phyloP scores from a whole-genome alignment of 75 land plant genomes.

The Ceratopteris richardii region DNA sequence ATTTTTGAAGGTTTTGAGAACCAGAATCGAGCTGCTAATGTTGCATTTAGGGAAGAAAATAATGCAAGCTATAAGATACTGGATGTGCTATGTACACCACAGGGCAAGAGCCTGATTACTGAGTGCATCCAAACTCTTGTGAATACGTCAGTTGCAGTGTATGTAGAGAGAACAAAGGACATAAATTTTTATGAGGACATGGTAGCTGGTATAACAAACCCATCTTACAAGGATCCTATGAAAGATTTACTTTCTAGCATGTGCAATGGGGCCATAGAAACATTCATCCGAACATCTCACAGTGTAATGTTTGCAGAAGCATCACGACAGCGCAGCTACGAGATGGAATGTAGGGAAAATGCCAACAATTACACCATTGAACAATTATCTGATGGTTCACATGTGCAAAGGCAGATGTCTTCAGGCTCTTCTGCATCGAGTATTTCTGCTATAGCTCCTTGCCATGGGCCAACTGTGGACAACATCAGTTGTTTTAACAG shows the following conservation, averaged over 20 bases:
- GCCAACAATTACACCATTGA: no score
- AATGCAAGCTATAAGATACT: constrained; percentile 7
- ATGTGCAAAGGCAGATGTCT: no score
- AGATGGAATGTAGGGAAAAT: no score
- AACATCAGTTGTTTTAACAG: no score
- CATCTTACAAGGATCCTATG: constrained; percentile 46
- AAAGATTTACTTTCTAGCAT: constrained; percentile 66
- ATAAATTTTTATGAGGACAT: constrained; percentile 70
- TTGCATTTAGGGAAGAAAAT: no score
- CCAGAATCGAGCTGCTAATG: no score
- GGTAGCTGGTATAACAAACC: constrained; percentile 56
- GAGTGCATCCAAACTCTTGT: constrained; percentile 63
- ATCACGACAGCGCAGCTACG: no score
- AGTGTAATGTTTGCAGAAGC: constrained; percentile 29
- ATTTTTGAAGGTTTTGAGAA: constrained; percentile 18
- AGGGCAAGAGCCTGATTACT: constrained; percentile 32
- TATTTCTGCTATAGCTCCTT: no score
- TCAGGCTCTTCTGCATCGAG: no score
- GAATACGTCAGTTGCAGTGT: constrained; percentile 71
- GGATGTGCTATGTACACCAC: constrained; percentile 32
- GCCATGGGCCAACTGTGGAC: no score
- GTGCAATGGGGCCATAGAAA: constrained; percentile 62
- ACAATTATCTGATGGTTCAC: no score
- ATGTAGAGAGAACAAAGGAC: constrained; percentile 76
- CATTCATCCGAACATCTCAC: constrained; percentile 64